These are phyloP conservation scores for Aspergillus costaricaensis DNA, from an alignment of 2,329 filamentous ascomycete genomes.

Conservation along the genomic window DNA sequence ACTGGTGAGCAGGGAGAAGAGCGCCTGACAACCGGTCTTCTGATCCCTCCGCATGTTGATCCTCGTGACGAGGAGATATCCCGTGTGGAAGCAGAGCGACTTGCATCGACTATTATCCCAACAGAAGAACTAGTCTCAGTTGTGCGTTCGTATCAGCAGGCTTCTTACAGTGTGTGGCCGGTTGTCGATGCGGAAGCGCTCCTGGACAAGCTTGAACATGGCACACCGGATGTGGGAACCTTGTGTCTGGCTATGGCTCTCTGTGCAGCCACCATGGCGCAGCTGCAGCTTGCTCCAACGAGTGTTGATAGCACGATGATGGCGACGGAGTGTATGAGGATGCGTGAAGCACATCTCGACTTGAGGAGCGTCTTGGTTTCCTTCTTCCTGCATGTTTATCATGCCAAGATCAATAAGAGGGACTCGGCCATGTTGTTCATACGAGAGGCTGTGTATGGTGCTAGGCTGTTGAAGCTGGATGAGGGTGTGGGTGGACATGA, in stretches of 20 bases:
- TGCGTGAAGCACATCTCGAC: constrained; percentile 25
- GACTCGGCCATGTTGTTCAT: constrained; percentile 34
- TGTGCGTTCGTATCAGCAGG: constrained; percentile 25
- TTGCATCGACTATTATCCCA: constrained; percentile 11
- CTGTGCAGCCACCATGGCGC: constrained; percentile 36
- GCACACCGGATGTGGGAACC: constrained; percentile 5
- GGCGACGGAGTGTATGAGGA: constrained; percentile 26
- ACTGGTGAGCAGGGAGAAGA: not conserved
- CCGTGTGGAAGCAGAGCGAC: not conserved
- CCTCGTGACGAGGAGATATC: not conserved
- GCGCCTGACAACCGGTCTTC: no score
- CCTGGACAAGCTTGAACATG: constrained; percentile 15
- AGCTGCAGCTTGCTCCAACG: constrained; percentile 28
- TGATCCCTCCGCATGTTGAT: not conserved
- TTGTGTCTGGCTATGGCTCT: constrained; percentile 29
- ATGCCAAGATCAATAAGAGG: constrained; percentile 34
- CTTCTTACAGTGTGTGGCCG: constrained; percentile 35
- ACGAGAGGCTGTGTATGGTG: constrained; percentile 31
- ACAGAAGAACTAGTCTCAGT: constrained; percentile 18
- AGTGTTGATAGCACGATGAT: constrained; percentile 24
- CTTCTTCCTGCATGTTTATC: constrained; percentile 36
- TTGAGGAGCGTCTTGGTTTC: constrained; percentile 27
- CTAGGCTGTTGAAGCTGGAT: constrained; percentile 27
- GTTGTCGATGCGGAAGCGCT: constrained; percentile 26
- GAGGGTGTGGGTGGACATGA: not conserved